Percentiles rank a stretch among this genome's conserved stretches.
Conservation (phyloP, 257 asterid species). For the Euphrasia confusa region DNA sequence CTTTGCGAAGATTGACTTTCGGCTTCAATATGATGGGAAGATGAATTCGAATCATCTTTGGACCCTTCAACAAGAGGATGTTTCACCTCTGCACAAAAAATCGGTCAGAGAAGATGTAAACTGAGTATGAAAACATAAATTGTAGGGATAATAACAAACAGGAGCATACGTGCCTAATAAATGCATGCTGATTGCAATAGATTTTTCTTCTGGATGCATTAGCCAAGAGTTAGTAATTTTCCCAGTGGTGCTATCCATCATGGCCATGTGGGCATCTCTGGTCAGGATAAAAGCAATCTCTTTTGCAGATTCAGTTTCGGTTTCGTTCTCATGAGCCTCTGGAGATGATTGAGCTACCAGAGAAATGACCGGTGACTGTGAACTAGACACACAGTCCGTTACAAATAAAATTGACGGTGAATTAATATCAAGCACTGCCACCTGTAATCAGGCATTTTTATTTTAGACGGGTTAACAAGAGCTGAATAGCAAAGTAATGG, state of each 20-base stretch:
- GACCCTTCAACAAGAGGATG: slow-evolving; percentile 40
- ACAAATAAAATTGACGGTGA: slow-evolving; percentile 65
- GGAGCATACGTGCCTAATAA: slow-evolving; percentile 61
- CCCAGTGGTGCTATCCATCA: slow-evolving; percentile 60
- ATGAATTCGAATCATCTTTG: slow-evolving; percentile 25
- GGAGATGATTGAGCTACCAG: slow-evolving; percentile 42
- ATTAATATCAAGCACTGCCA: slow-evolving; percentile 68
- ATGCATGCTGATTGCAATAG: slow-evolving; percentile 58
- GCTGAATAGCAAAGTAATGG: neutral
- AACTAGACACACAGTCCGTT: slow-evolving; percentile 50
- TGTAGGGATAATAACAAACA: neutral
- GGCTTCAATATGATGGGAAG: slow-evolving; percentile 23
- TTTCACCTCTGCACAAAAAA: slow-evolving; percentile 43
- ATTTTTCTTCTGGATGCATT: slow-evolving; percentile 44
- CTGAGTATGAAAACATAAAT: slow-evolving; percentile 17
- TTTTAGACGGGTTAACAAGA: slow-evolving; percentile 21
- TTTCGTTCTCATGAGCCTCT: slow-evolving; percentile 29
- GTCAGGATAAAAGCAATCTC: slow-evolving; percentile 60
- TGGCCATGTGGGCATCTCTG: slow-evolving; percentile 53
- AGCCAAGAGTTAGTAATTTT: slow-evolving; percentile 45
- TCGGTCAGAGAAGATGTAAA: slow-evolving; percentile 26
- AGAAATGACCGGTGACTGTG: slow-evolving; percentile 54
- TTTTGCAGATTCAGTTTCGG: slow-evolving; percentile 32
- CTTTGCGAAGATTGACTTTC: slow-evolving; percentile 29
- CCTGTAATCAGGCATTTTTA: slow-evolving; percentile 46